phyloP scores from a whole-genome alignment of 2,329 filamentous ascomycete genomes.

The Colletotrichum viniferum region DNA sequence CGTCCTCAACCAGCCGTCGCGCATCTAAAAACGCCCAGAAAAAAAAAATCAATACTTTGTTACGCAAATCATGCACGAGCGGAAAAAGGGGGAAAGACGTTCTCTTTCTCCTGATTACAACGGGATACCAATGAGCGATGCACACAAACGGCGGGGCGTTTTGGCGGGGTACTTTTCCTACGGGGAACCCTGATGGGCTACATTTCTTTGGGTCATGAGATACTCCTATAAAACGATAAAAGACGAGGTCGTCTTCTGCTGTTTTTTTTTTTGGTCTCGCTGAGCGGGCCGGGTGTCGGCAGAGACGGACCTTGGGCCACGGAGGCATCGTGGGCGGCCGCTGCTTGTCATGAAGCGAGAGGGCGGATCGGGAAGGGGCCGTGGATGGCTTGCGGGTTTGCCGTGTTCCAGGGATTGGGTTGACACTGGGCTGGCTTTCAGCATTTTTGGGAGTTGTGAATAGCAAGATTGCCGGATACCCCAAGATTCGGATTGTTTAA shows the following conservation, averaged over 20 bases:
- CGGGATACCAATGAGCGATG: background rate
- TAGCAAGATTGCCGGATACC: background rate
- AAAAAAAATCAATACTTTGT: background rate
- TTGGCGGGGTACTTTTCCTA: background rate
- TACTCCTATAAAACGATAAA: background rate
- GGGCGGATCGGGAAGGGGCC: background rate
- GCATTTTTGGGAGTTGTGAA: background rate
- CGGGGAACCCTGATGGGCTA: background rate
- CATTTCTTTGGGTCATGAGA: background rate
- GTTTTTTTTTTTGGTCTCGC: background rate
- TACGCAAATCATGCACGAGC: background rate
- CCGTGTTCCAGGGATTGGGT: background rate
- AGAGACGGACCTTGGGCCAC: background rate
- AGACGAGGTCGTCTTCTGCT: background rate
- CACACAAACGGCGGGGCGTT: background rate
- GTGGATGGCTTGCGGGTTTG: background rate
- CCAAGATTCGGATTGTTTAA: background rate
- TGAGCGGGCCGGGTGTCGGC: background rate
- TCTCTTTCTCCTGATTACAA: background rate
- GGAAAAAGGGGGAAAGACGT: background rate
- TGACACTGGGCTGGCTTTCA: background rate
- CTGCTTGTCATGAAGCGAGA: background rate
- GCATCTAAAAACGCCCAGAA: background rate
- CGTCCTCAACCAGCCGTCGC: conserved; percentile 14
- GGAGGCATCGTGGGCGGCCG: background rate